Evolutionary conservation across 495 filamentous ascomycete genomes (phyloP), one percentile per base, ranked within the genome.

Genomic region (Diplogelasinospora grovesii): DNA sequence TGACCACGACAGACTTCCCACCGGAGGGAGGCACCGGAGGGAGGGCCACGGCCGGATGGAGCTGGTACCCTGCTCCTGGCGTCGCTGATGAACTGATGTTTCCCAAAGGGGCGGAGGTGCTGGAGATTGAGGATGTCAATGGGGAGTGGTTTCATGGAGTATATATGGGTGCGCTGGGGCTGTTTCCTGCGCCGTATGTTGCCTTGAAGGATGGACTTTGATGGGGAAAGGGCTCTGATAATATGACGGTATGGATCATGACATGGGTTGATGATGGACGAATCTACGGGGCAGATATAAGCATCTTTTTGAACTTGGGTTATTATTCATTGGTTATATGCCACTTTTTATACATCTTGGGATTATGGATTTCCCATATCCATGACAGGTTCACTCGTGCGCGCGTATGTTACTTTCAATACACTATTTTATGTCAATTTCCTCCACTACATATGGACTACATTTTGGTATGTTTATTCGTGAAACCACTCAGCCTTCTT

Each of bases 401-500:
- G n/a, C n/a, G n/a, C n/a, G n/a, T n/a, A n/a, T n/a, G n/a, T n/a
- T n/a, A n/a, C n/a, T n/a, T n/a, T n/a, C n/a, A n/a, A n/a, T n/a
- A n/a, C n/a, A n/a, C n/a, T 29, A 31, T 33, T 28, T 33, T 14
- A 33, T 11, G 15, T 29, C n/a, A n/a, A 29, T 29, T 4, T 29
- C 3, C n/a, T n/a, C 27, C 27, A 29, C 27, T 14, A 14, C 27
- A 29, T 11, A 4, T 29, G 27, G 27, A 29, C 15, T n/a, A 14
- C 27, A 11, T 10, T 29, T 10, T 4, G 3, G 27, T 4, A 29
- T 14, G 11, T 9, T 21, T 79, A 96, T 59, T 89, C 78, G 57
- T 96, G 63, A 18, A 73, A 79, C 92, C 92, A 98, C 60, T 94
- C 77, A 1, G 92, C 69, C 73, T 94, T 90, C 70, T 85, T 78